Base-by-base conservation (phyloP, 768 basidiomycete genomes). In the Phallus indusiatus region DNA sequence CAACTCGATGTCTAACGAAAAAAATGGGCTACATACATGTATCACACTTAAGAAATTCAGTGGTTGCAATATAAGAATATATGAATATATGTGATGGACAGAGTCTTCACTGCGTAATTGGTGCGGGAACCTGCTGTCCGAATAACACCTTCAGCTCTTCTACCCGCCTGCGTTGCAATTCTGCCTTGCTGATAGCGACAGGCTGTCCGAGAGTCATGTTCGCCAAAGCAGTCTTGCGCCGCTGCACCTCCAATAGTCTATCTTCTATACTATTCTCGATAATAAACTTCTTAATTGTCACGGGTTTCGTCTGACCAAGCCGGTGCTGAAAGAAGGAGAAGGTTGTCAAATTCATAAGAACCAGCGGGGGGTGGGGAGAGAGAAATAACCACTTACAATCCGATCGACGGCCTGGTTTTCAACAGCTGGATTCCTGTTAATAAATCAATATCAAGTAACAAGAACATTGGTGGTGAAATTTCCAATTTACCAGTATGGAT, bases 381-480 rank as follows among this genome's bases (percentile, higher is more conserved):
- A 22, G 62, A 21, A 55, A 14, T n/a, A n/a, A 8, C 11, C 9
- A 78, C 89, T 71, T 66, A 96, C 93, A 64, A 96, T 95, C 54
- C 95, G 90, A 73, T 99, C 96, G 28, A 97, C 91, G 18, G 94
- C 95, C 72, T 97, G 95, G 67, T 96, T 94, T 74, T 98, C 94
- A 5, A 94, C 94, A 18, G 93, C 93, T 16, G 94, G 94, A 66
- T 96, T 96, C 93, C 90, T 93, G 64, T 6, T 48, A 22, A 59
- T 21, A 17, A 36, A 28, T 14, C 55, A n/a, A 57, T 54, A 53
- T 49, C 47, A 35, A 61, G 46, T 55, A 24, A 37, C 37, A 54
- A 33, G 62, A 22, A 57, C 62, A 55, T 16, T 22, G 5, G 18
- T 21, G n/a, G n/a, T n/a, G n/a, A 48, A 50, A 50, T 49, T 50